Percentiles rank a stretch among this genome's conserved stretches.
Conservation (phyloP, 2,329 filamentous ascomycete species). For the Ilyonectria robusta region DNA sequence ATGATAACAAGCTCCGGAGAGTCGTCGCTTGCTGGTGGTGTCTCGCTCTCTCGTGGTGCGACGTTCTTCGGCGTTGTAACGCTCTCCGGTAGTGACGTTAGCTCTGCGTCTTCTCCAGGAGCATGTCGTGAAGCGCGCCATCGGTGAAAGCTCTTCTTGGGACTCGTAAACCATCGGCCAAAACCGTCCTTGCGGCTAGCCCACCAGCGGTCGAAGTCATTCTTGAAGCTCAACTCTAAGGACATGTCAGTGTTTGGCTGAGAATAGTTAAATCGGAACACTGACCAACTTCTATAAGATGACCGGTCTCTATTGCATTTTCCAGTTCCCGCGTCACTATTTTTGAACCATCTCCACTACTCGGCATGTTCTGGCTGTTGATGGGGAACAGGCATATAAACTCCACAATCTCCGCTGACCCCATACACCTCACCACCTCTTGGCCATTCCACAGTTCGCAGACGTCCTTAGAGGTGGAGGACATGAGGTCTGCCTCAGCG, state of each 20-base stretch:
- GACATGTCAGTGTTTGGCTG: not conserved
- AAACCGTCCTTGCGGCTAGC: not conserved
- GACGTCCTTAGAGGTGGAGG: not conserved
- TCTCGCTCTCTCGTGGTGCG: not conserved
- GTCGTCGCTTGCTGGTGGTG: too few species aligned
- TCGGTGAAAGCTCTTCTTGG: too few species aligned
- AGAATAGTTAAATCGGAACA: not conserved
- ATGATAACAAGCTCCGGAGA: not conserved
- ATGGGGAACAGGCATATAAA: not conserved
- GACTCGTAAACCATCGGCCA: too few species aligned
- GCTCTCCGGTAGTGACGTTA: too few species aligned
- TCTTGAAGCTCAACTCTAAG: not conserved
- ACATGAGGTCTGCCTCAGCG: not conserved
- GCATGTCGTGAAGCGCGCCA: too few species aligned
- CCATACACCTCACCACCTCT: slow-evolving; percentile 1
- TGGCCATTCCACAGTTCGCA: slow-evolving; percentile 7
- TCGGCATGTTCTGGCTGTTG: not conserved
- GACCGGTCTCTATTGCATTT: not conserved
- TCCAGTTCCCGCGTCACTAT: not conserved
- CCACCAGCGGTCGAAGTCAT: not conserved
- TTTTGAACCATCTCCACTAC: not conserved
- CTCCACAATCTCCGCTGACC: not conserved
- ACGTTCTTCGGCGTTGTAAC: too few species aligned
- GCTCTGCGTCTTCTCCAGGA: too few species aligned
- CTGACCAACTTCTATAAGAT: not conserved